Evolutionary conservation across 2,329 filamentous ascomycete genomes (phyloP), one percentile per base, ranked within the genome.

Genomic region (Aspergillus ibericus): DNA sequence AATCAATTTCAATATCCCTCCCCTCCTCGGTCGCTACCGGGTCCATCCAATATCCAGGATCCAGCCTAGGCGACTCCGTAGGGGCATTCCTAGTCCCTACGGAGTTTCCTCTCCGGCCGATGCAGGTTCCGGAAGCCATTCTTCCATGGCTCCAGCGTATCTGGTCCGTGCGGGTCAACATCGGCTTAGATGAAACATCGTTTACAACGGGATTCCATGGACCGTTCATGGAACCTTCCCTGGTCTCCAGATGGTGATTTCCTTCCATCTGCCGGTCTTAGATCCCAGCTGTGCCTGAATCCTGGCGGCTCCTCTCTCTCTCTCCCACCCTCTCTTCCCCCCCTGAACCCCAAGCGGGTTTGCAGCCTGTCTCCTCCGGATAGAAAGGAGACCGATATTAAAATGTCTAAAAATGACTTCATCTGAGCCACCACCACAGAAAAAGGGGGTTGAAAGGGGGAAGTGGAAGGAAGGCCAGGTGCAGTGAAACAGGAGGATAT

Each of bases 91-190:
- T 27, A 27, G 9, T 29, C 9, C 27, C 27, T 25, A 25, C 22
- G 22, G 22, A 9, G 27, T 29, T 7, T 29, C 38, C 13, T 22
- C 10, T 42, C 38, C 20, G 20, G 20, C 20, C 38, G 49, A 52
- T 40, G 22, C 42, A 55, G 53, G 53, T 55, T 56, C 47, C 54
- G 38, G 46, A 51, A 49, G 44, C 27, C 44, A n/a, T 48, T 22
- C 15, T 48, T 48, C 54, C 35, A 56, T 51, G 27, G 32, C 34
- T 55, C 50, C 53, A 59, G 49, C 25, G 51, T 44, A 47, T 50
- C 47, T 59, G 61, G 61, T 63, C 59, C 53, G 61, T 63, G 61
- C 60, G 59, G 59, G 62, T 63, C 62, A 35, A 36, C 48, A 46
- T 32, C 44, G 44, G 53, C 35, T 46, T 58, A 50, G 46, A 55